phyloP scores from a whole-genome alignment of 208 protist genomes.

The Crithidia thermophila region DNA sequence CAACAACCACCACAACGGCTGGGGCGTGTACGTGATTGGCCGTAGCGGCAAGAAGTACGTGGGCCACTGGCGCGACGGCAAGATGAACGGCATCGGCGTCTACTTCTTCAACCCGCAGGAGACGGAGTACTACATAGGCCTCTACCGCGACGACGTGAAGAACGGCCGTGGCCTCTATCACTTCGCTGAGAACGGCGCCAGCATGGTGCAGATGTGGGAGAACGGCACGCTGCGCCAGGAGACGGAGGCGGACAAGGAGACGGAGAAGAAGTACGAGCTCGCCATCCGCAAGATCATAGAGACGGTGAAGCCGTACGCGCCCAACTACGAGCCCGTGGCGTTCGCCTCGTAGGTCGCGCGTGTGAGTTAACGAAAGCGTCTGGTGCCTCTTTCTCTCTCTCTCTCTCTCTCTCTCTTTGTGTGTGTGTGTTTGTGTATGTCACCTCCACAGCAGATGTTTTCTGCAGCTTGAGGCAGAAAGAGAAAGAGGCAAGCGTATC shows the following conservation, averaged over 20 bases:
- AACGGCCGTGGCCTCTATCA: conserved; percentile 86
- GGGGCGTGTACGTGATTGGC: conserved; percentile 90
- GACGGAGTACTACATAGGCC: conserved; percentile 89
- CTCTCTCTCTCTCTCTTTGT: conserved; percentile 3
- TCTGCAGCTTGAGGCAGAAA: no score
- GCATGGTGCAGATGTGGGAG: conserved; percentile 81
- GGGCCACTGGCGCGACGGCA: conserved; percentile 81
- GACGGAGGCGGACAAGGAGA: conserved; percentile 42
- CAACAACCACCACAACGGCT: conserved; percentile 88
- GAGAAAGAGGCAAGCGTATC: no score
- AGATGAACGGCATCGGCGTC: conserved; percentile 89
- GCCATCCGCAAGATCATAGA: conserved; percentile 70
- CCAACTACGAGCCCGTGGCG: conserved; percentile 64
- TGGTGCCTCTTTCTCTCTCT: background rate
- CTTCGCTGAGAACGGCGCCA: conserved; percentile 74
- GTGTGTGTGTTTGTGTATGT: no score
- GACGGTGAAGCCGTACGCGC: conserved; percentile 61
- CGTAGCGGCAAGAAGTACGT: conserved; percentile 89
- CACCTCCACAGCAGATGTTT: no score
- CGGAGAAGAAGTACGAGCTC: conserved; percentile 50
- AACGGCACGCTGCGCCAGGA: conserved; percentile 78
- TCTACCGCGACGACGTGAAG: conserved; percentile 85
- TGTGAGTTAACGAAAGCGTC: no score
- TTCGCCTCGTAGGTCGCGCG: conserved; percentile 38
- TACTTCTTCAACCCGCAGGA: conserved; percentile 91